Conservation (phyloP, 768 basidiomycete genomes). For the Boletus subcaerulescens region DNA sequence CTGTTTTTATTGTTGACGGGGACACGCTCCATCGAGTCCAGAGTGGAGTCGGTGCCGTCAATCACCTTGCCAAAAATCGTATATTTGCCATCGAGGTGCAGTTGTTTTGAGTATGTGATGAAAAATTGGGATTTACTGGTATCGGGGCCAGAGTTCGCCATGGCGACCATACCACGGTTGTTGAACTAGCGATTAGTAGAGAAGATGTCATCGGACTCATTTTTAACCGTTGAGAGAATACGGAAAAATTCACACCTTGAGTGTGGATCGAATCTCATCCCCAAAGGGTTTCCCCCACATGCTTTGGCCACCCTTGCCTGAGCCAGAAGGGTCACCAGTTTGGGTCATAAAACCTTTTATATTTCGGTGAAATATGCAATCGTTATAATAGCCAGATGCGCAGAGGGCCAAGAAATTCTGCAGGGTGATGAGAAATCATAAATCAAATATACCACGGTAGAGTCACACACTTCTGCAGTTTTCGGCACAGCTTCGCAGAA, state of each 20-base stretch:
- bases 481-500: conserved; percentile 98
- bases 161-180: conserved; percentile 89
- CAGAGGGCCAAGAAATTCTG: conserved; percentile 96
- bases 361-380: conserved; percentile 87
- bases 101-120: conserved; percentile 87
- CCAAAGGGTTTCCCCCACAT: conserved; percentile 92
- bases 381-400: conserved; percentile 84
- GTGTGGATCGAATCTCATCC: conserved; percentile 90
- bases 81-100: conserved; percentile 92
- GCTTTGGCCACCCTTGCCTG: conserved; percentile 95
- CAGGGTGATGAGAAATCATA: neutral
- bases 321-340: conserved; percentile 84
- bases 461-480: conserved; percentile 77
- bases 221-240: neutral
- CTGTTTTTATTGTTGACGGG: conserved; percentile 90
- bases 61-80: conserved; percentile 98
- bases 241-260: conserved; percentile 62
- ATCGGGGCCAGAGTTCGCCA: conserved; percentile 96
- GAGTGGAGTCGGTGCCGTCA: conserved; percentile 90
- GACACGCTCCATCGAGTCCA: conserved; percentile 91
- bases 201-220: neutral
- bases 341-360: conserved; percentile 97
- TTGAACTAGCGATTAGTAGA: conserved; percentile 67
- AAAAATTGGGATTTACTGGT: conserved; percentile 93
- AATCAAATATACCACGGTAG: neutral